phyloP scores from a whole-genome alignment of 495 filamentous ascomycete genomes.

The Neurospora sp. region DNA sequence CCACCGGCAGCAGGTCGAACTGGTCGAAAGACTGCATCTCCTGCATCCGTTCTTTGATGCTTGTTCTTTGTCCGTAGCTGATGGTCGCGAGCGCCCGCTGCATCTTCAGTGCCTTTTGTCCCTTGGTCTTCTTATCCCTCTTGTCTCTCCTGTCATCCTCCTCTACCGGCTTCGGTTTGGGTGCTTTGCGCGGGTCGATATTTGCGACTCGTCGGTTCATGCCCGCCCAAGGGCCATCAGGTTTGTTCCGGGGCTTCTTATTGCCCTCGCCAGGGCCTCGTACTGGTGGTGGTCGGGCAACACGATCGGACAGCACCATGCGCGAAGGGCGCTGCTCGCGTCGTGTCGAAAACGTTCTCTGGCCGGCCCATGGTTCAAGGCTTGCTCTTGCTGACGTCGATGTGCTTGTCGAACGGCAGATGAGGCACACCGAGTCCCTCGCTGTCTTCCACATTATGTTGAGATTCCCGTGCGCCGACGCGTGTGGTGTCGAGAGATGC shows the following conservation, averaged over 20 bases:
- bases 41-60: slow-evolving; percentile 58
- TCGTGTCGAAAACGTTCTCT: slow-evolving; percentile 24
- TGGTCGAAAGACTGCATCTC: slow-evolving; percentile 67
- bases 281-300: slow-evolving; percentile 39
- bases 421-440: slow-evolving; percentile 22
- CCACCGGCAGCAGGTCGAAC: slow-evolving; percentile 59
- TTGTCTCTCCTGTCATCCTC: slow-evolving; percentile 14
- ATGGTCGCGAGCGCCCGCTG: slow-evolving; percentile 65
- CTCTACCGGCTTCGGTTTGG: slow-evolving; percentile 23
- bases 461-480: neutral
- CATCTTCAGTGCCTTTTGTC: slow-evolving; percentile 86
- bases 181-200: slow-evolving; percentile 26
- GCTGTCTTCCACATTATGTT: slow-evolving; percentile 24
- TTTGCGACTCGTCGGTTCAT: slow-evolving; percentile 70
- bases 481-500: neutral
- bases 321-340: slow-evolving; percentile 48
- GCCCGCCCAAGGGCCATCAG: slow-evolving; percentile 56
- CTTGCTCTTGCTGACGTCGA: slow-evolving; percentile 2
- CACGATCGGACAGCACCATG: slow-evolving; percentile 69
- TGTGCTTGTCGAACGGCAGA: slow-evolving; percentile 18
- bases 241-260: slow-evolving; percentile 28
- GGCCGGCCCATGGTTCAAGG: slow-evolving; percentile 22
- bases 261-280: slow-evolving; percentile 20
- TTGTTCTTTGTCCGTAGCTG: slow-evolving; percentile 57
- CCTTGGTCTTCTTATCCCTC: slow-evolving; percentile 22